These are phyloP conservation scores for Yamadazyma songkhlaensis DNA, from an alignment of 1,139 yeast genomes.

Conservation along the genomic window DNA sequence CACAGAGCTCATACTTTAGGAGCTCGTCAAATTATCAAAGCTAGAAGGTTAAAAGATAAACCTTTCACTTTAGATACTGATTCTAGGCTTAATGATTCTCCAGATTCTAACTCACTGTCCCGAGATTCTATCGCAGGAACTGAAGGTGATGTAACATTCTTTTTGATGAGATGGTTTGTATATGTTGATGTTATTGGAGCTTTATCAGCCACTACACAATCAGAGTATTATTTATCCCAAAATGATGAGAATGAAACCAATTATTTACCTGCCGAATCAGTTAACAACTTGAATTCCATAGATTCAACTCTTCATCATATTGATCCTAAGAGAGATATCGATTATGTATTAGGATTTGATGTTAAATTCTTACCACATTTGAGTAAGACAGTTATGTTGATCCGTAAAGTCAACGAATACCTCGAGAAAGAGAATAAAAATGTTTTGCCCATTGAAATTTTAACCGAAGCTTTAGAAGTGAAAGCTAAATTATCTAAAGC, in stretches of 20 bases:
- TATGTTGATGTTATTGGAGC: slow-evolving; percentile 70
- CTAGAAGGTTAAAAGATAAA: slow-evolving; percentile 34
- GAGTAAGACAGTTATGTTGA: slow-evolving; percentile 43
- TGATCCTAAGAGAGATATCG: slow-evolving; percentile 46
- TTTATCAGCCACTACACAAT: slow-evolving; percentile 37
- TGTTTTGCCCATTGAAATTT: slow-evolving; percentile 30
- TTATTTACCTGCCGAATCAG: slow-evolving; percentile 16
- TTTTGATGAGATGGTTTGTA: slow-evolving; percentile 69
- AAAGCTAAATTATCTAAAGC: slow-evolving; percentile 34
- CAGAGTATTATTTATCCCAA: slow-evolving; percentile 23
- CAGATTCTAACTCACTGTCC: slow-evolving; percentile 9
- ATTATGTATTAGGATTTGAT: slow-evolving; percentile 60
- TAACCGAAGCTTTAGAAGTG: slow-evolving; percentile 47
- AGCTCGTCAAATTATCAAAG: slow-evolving; percentile 63
- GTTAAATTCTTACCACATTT: slow-evolving; percentile 49
- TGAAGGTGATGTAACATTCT: slow-evolving; percentile 50
- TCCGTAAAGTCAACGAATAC: slow-evolving; percentile 34
- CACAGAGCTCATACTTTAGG: slow-evolving; percentile 71
- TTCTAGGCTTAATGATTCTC: slow-evolving; percentile 10
- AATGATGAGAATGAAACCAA: slow-evolving; percentile 13
- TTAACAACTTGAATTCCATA: slow-evolving; percentile 12
- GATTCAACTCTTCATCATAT: slow-evolving; percentile 9
- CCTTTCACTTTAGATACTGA: neutral
- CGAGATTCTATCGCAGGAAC: slow-evolving; percentile 10
- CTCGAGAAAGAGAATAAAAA: slow-evolving; percentile 15